Evolutionary conservation across 352 stramenopile genomes (phyloP).

Genomic region (Phytophthora hibernalis): DNA sequence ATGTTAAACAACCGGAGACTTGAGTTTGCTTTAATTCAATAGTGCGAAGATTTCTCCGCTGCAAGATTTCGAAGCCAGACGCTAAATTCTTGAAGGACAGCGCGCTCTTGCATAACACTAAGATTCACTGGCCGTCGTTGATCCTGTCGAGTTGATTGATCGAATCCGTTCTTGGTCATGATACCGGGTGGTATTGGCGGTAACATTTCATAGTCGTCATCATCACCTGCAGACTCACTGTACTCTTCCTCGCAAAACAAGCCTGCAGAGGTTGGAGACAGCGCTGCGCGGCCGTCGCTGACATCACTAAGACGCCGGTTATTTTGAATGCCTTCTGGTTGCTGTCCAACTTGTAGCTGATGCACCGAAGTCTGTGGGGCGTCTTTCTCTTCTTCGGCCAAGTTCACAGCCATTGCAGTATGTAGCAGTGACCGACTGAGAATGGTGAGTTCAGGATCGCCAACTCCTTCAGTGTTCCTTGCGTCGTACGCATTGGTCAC

Average conservation of each 20-base stretch:
- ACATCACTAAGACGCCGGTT: conserved; percentile 5
- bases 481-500: conserved; percentile 47
- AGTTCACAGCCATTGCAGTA: conserved; percentile 52
- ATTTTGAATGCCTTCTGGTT: conserved; percentile 8
- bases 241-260: conserved; percentile 79
- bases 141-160: conserved; percentile 8
- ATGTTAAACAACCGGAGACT: background rate
- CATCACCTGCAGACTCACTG: conserved; percentile 43
- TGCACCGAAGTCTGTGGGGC: background rate
- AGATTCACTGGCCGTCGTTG: conserved; percentile 16
- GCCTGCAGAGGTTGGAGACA: conserved; percentile 54
- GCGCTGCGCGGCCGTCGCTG: conserved; percentile 25
- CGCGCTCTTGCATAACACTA: conserved; percentile 68
- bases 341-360: conserved; percentile 7
- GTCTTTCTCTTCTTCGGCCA: conserved; percentile 31
- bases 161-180: conserved; percentile 10
- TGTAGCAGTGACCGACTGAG: conserved; percentile 66
- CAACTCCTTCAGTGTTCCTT: conserved; percentile 36
- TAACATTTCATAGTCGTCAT: conserved; percentile 10
- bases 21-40: conserved; percentile 15
- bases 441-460: conserved; percentile 43
- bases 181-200: background rate
- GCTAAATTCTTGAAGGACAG: conserved; percentile 82
- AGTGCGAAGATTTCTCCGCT: conserved; percentile 17
- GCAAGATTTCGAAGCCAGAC: conserved; percentile 76